These are phyloP conservation scores for Hevea brasiliensis DNA, from an alignment of 345 rosid species.

Conservation along the genomic window DNA sequence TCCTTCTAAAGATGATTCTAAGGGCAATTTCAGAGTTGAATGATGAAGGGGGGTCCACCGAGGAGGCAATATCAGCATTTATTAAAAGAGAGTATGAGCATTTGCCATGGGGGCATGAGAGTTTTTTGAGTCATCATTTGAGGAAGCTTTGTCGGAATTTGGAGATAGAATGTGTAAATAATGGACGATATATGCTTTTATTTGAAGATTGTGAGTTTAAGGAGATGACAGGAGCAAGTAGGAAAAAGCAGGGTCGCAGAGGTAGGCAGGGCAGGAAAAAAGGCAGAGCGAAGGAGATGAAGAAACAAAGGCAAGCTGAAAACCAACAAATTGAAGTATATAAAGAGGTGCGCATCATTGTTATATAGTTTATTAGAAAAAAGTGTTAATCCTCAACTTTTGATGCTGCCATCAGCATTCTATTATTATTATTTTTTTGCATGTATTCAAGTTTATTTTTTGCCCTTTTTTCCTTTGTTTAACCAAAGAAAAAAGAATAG, in stretches of 20 bases:
- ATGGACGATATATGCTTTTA: conserved; percentile 9
- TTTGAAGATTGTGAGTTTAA: neutral
- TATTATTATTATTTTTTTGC: too few relatives aligned
- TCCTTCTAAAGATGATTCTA: conserved; percentile 27
- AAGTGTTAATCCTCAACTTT: neutral
- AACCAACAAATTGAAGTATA: neutral
- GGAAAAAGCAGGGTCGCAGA: neutral
- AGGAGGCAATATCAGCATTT: conserved; percentile 26
- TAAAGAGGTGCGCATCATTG: neutral
- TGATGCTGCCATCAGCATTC: neutral
- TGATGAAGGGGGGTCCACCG: conserved; percentile 28
- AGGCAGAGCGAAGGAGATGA: neutral
- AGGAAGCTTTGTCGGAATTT: conserved; percentile 23
- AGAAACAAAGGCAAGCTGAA: neutral
- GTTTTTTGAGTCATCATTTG: conserved; percentile 43
- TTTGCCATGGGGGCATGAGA: conserved; percentile 35
- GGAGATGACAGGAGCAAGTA: neutral
- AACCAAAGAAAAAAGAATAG: neutral
- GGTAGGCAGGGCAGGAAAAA: neutral
- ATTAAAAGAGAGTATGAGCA: conserved; percentile 24
- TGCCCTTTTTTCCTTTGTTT: neutral
- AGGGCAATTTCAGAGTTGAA: conserved; percentile 27
- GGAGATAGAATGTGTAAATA: conserved; percentile 9
- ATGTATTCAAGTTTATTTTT: too few relatives aligned
- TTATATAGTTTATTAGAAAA: neutral